Percentiles rank a stretch among this genome's conserved stretches.
These are phyloP conservation scores for Cochlearia excelsa DNA, from an alignment of 345 rosid genomes.

Conservation along the genomic window DNA sequence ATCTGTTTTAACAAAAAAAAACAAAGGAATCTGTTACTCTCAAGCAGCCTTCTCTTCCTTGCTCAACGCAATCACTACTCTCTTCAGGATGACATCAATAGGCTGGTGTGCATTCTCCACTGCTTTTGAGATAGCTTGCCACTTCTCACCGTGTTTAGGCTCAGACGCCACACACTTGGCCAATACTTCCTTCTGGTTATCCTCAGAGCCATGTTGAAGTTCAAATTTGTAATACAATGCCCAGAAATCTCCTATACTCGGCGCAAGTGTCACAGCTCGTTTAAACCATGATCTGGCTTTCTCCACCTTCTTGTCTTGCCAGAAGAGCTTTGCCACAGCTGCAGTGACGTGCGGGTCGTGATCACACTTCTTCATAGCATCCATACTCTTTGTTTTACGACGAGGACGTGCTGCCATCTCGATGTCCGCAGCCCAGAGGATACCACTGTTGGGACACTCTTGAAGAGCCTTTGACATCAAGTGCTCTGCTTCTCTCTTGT, in stretches of 20 bases:
- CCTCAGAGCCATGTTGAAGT: constrained; percentile 80
- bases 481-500: constrained; percentile 73
- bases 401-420: constrained; percentile 86
- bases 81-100: constrained; percentile 73
- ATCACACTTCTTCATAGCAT: constrained; percentile 77
- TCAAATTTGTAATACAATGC: constrained; percentile 82
- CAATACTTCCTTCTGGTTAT: constrained; percentile 68
- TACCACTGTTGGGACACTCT: constrained; percentile 88
- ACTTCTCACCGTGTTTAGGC: constrained; percentile 87
- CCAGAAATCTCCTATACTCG: constrained; percentile 90
- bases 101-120: constrained; percentile 89
- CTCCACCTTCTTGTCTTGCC: constrained; percentile 89
- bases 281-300: constrained; percentile 83
- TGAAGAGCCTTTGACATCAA: constrained; percentile 94
- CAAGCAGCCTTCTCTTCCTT: constrained; percentile 70
- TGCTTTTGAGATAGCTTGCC: constrained; percentile 80
- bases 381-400: constrained; percentile 62
- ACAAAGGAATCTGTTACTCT: constrained; percentile 37
- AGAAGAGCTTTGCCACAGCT: constrained; percentile 81
- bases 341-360: constrained; percentile 83
- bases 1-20: no score
- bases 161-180: constrained; percentile 71
- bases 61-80: constrained; percentile 62
- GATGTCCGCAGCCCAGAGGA: constrained; percentile 82
- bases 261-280: constrained; percentile 77